phyloP scores from a whole-genome alignment of 306 rosid species.

The Cicer pinnatifidum region DNA sequence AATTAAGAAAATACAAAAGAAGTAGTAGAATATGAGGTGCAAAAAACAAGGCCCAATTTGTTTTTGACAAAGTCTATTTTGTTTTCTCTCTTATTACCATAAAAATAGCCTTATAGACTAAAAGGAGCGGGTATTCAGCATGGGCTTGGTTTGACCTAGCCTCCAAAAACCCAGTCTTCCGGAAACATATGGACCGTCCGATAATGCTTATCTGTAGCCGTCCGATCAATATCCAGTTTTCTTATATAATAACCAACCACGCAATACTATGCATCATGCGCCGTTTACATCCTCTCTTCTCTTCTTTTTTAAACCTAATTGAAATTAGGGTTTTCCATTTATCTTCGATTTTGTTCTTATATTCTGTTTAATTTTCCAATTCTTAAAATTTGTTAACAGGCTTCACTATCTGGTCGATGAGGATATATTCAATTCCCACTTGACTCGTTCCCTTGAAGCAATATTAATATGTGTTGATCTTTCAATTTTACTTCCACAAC shows the following conservation, averaged over 20 bases:
- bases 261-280: rapidly evolving
- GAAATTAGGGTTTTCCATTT: slow-evolving; percentile 29
- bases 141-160: too few species aligned
- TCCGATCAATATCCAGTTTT: slow-evolving; percentile 30
- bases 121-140: too few species aligned
- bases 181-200: too few species aligned
- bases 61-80: too few species aligned
- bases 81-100: too few species aligned
- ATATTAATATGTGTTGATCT: slow-evolving; percentile 61
- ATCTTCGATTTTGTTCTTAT: too few species aligned
- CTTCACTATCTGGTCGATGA: slow-evolving; percentile 93
- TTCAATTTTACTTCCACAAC: slow-evolving; percentile 22
- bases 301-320: neutral
- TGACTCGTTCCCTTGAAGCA: slow-evolving; percentile 99
- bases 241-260: slow-evolving; percentile 25
- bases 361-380: neutral
- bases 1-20: too few species aligned
- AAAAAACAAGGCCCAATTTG: too few species aligned
- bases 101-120: too few species aligned
- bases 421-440: slow-evolving; percentile 68
- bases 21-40: too few species aligned
- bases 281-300: neutral
- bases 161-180: too few species aligned
- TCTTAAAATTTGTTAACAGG: neutral
- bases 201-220: neutral